A percentile compares a stretch with the other conserved stretches of the same genome.
These are phyloP conservation scores for Urochloa ruziziensis DNA, from an alignment of 176 grass and related monocot species.

Conservation along the genomic window DNA sequence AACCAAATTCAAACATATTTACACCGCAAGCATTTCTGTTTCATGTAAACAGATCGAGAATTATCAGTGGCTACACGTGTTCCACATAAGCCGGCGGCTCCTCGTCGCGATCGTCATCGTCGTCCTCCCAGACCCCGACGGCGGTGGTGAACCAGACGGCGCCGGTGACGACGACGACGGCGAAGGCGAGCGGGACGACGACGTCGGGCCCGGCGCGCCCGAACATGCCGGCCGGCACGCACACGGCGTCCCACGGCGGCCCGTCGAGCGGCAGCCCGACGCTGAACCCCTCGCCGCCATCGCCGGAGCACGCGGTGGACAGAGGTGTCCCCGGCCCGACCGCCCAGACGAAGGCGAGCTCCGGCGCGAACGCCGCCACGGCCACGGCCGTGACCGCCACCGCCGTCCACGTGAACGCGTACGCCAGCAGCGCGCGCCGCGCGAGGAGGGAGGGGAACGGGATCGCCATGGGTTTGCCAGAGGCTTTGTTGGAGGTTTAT, in stretches of 20 bases:
- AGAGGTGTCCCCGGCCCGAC: constrained; percentile 38
- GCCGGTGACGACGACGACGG: constrained; percentile 39
- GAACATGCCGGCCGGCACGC: constrained; percentile 54
- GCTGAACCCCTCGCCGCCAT: neutral
- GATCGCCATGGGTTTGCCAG: constrained; percentile 37
- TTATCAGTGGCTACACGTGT: neutral
- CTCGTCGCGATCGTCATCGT: neutral
- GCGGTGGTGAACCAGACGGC: constrained; percentile 53
- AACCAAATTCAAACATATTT: neutral
- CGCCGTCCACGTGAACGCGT: constrained; percentile 62
- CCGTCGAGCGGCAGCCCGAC: constrained; percentile 56
- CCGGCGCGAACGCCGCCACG: constrained; percentile 58
- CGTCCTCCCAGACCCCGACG: constrained; percentile 68
- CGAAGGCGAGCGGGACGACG: constrained; percentile 54
- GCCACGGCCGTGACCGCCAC: constrained; percentile 53
- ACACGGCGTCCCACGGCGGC: constrained; percentile 54
- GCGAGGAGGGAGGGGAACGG: constrained; percentile 30
- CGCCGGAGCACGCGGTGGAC: neutral
- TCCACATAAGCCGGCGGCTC: neutral
- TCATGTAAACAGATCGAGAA: neutral
- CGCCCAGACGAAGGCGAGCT: constrained; percentile 76
- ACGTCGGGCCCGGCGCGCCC: constrained; percentile 38
- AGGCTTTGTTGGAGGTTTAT: neutral
- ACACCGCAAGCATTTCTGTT: neutral
- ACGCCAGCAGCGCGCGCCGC: constrained; percentile 44